Percentiles rank a stretch among this genome's conserved stretches.
phyloP scores from a whole-genome alignment of 2,329 filamentous ascomycete genomes.

The Hymenoscyphus fraxineus region DNA sequence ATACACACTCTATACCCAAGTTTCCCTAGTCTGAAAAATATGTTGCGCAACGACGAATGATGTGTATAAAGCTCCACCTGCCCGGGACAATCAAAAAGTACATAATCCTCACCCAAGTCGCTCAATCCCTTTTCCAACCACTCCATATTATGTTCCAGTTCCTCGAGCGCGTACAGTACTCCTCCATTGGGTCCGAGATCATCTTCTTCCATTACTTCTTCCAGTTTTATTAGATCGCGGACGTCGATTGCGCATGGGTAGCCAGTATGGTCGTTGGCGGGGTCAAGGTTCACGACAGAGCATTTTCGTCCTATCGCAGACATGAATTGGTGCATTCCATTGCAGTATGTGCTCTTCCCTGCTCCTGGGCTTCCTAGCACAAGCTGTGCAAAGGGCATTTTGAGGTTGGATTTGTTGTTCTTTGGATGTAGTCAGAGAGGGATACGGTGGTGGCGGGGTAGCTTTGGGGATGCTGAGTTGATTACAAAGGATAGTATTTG shows the following conservation, averaged over 20 bases:
- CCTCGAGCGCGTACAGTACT: constrained; percentile 88
- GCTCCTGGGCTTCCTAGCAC: constrained; percentile 91
- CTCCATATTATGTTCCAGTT: constrained; percentile 88
- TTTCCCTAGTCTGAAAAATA: constrained; percentile 88
- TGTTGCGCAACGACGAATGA: constrained; percentile 84
- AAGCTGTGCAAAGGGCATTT: constrained; percentile 47
- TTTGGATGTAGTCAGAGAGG: neutral
- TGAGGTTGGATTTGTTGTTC: neutral
- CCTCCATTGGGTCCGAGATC: constrained; percentile 88
- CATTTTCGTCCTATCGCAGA: constrained; percentile 91
- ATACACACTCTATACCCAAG: constrained; percentile 78
- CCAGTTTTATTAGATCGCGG: constrained; percentile 79
- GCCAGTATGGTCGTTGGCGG: constrained; percentile 87
- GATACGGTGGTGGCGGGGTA: constrained; percentile 1
- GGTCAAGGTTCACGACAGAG: constrained; percentile 93
- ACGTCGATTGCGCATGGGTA: constrained; percentile 92
- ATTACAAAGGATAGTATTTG: neutral
- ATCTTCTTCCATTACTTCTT: constrained; percentile 93
- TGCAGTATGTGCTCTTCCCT: constrained; percentile 96
- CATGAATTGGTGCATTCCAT: constrained; percentile 99
- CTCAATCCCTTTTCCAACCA: constrained; percentile 83
- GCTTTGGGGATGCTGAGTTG: neutral
- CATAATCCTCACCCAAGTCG: constrained; percentile 80
- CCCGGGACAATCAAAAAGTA: constrained; percentile 93
- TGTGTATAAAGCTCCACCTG: constrained; percentile 98